Percentiles rank a stretch among this genome's conserved stretches.
phyloP scores from a whole-genome alignment of 257 asterid species.

The Penstemon newberryi region DNA sequence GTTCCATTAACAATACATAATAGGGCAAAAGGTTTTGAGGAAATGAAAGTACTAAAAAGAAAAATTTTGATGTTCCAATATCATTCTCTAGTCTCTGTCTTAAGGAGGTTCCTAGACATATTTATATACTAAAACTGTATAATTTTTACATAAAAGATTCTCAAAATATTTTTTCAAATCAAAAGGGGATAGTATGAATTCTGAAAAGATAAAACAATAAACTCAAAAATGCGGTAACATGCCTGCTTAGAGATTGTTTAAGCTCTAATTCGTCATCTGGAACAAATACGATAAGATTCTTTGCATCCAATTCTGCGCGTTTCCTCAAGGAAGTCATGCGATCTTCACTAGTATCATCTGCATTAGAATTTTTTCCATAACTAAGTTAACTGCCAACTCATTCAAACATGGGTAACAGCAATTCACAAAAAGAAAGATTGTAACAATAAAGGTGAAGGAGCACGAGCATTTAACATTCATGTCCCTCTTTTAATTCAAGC shows the following conservation, averaged over 20 bases:
- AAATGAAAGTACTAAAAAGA: not conserved
- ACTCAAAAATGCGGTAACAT: conserved; percentile 32
- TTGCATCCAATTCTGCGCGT: conserved; percentile 89
- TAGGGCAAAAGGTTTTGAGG: not conserved
- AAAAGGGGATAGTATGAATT: conserved; percentile 17
- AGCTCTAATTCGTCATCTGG: conserved; percentile 65
- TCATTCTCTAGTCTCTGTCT: conserved; percentile 7
- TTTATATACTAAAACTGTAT: conserved; percentile 1
- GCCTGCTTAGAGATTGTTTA: conserved; percentile 83
- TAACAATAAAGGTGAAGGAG: conserved; percentile 13
- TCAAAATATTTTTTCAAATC: conserved; percentile 17
- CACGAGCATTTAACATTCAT: conserved; percentile 4
- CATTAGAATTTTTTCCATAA: conserved; percentile 29
- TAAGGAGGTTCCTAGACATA: conserved; percentile 13
- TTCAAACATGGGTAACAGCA: conserved; percentile 16
- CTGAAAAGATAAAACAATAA: conserved; percentile 17
- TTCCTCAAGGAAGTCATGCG: conserved; percentile 87
- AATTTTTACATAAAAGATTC: not conserved
- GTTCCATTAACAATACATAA: conserved; percentile 22
- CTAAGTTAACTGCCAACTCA: conserved; percentile 13
- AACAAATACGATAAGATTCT: conserved; percentile 61
- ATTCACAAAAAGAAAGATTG: not conserved
- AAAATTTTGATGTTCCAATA: conserved; percentile 11
- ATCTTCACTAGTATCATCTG: conserved; percentile 91
- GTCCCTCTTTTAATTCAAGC: conserved; percentile 14